Evolutionary conservation across 495 filamentous ascomycete genomes (phyloP).

Genomic region (Cenococcum geophilum): DNA sequence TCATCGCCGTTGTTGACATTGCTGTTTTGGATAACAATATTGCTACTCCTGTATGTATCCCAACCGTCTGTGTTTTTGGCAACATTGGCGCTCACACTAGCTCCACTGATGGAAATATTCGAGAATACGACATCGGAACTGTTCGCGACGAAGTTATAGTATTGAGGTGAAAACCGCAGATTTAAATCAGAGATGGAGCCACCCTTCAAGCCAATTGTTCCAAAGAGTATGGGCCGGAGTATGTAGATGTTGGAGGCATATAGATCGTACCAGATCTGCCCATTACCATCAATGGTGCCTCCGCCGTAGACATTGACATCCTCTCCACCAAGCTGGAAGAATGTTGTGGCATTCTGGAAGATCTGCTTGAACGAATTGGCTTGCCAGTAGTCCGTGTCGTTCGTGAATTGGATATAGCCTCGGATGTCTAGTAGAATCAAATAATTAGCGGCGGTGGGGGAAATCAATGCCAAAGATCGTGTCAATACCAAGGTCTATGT

Average conservation of each 20-base stretch:
- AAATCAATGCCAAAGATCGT: not conserved
- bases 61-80: constrained; percentile 11
- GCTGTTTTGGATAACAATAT: constrained; percentile 63
- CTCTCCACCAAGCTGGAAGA: constrained; percentile 62
- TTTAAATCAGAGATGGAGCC: constrained; percentile 57
- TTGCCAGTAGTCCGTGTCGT: constrained; percentile 64
- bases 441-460: constrained; percentile 7
- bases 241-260: constrained; percentile 39
- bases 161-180: constrained; percentile 59
- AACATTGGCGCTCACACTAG: constrained; percentile 44
- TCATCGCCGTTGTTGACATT: constrained; percentile 65
- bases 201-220: constrained; percentile 56
- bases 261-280: constrained; percentile 63
- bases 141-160: constrained; percentile 64
- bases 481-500: constrained; percentile 50
- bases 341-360: constrained; percentile 62
- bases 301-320: constrained; percentile 64
- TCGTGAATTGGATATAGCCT: constrained; percentile 53
- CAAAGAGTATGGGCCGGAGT: constrained; percentile 55
- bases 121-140: constrained; percentile 60
- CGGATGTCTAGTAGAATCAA: constrained; percentile 43
- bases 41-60: constrained; percentile 58
- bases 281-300: constrained; percentile 59
- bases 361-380: constrained; percentile 51
- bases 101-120: constrained; percentile 57